Conservation (phyloP, 192 early-diverging fungal genomes). For the Jimgerdemannia lactiflua region DNA sequence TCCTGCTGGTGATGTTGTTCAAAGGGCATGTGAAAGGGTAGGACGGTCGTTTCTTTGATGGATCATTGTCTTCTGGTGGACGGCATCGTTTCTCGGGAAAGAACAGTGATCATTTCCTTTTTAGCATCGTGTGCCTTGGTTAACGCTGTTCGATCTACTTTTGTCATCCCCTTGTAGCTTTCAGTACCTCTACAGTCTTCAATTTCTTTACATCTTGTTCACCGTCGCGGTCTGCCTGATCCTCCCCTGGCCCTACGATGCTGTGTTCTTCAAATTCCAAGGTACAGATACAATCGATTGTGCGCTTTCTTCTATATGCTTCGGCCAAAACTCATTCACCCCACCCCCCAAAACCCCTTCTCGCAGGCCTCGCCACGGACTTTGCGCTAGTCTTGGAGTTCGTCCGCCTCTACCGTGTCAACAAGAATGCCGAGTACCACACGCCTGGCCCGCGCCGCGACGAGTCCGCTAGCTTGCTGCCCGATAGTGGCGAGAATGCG, state of each 20-base stretch:
- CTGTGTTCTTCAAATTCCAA: conserved; percentile 32
- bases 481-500: background rate
- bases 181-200: background rate
- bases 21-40: conserved; percentile 7
- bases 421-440: conserved; percentile 3
- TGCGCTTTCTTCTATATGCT: background rate
- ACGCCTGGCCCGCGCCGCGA: background rate
- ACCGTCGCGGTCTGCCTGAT: conserved; percentile 12
- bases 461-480: background rate
- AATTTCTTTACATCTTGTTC: conserved; percentile 7
- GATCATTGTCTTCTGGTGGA: too few species aligned
- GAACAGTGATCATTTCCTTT: too few species aligned
- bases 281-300: conserved; percentile 14
- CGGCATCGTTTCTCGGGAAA: too few species aligned
- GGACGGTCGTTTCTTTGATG: background rate
- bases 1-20: conserved; percentile 27
- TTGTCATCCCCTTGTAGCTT: background rate
- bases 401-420: conserved; percentile 22
- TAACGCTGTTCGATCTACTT: too few species aligned
- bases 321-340: too few species aligned
- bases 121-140: too few species aligned
- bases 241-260: conserved; percentile 31
- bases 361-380: conserved; percentile 14
- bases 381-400: conserved; percentile 17
- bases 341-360: background rate